Evolutionary conservation across 495 filamentous ascomycete genomes (phyloP), one percentile per base, ranked within the genome.

Genomic region (Corynascus novoguineensis): DNA sequence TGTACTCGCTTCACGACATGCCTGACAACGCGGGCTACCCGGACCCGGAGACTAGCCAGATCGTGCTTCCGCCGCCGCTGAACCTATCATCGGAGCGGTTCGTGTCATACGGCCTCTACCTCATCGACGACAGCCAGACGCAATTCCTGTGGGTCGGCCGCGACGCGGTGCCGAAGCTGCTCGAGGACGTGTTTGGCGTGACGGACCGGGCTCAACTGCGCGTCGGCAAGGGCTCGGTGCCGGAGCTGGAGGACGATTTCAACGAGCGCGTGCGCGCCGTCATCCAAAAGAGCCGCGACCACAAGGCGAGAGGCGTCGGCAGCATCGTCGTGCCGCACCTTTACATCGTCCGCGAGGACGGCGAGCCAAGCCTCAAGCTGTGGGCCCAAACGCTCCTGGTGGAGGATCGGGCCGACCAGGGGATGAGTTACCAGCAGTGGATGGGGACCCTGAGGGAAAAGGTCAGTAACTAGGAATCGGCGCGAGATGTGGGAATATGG

Each of bases 1-100:
- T 97, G 64, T 96, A 95, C 75, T 95, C 90, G 5, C 81, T 97
- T 38, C 92, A 97, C 63, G 92, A 97, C 72, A 97, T 98, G 93
- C 91, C 93, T n/a, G 90, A 96, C 72, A 84, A 83, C 58, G 90
- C 91, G 5, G 93, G 93, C 49, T 71, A 92, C 29, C 88, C 91
- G 1, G 88, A 97, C 66, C 80, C 85, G 27, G 78, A 86, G 59
- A 96, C 87, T 0, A 89, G 90, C 57, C 89, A 93, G 64, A 97
- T 92, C 55, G 75, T 87, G 22, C 83, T 98, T 11, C 93, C 93
- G 11, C 90, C 87, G 7, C 78, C 88, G 1, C 71, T 88, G 65
- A 97, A 97, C 70, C 79, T 97, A 59, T 90, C 91, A 15, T 93
- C 90, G 0, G 88, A 89, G 63, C 82, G 86, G 29, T 77, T 98